These are phyloP conservation scores for Hanseniaspora valbyensis DNA, from an alignment of 805 yeast species.

Conservation along the genomic window DNA sequence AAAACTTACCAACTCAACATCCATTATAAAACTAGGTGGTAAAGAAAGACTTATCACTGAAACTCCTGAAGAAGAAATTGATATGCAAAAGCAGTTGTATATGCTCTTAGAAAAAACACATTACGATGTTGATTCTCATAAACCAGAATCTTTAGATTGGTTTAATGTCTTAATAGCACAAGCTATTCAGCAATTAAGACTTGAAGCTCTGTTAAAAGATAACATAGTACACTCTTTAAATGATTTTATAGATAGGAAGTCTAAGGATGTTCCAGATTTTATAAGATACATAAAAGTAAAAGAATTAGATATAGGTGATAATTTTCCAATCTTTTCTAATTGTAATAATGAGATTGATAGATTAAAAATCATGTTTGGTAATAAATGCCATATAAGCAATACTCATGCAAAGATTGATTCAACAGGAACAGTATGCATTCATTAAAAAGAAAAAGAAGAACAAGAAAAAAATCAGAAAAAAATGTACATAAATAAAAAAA, in stretches of 20 bases:
- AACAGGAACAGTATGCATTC: constrained; percentile 19
- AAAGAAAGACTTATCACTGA: constrained; percentile 19
- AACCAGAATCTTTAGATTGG: constrained; percentile 92
- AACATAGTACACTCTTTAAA: constrained; percentile 73
- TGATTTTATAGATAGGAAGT: constrained; percentile 41
- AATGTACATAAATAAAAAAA: not conserved
- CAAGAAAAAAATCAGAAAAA: not conserved
- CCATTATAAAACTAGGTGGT: constrained; percentile 28
- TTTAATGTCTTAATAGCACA: constrained; percentile 90
- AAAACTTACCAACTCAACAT: constrained; percentile 18
- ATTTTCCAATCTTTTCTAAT: constrained; percentile 88
- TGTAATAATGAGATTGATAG: constrained; percentile 42
- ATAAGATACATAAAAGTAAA: constrained; percentile 67
- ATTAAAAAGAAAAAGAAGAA: constrained; percentile 5
- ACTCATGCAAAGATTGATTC: constrained; percentile 15
- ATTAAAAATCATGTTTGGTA: constrained; percentile 19
- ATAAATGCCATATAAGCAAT: constrained; percentile 16
- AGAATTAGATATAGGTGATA: constrained; percentile 85
- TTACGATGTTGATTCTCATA: constrained; percentile 78
- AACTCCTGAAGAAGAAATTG: constrained; percentile 23
- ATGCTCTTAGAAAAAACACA: constrained; percentile 79
- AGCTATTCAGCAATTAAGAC: constrained; percentile 70
- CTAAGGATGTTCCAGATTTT: constrained; percentile 64
- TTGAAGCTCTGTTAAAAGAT: constrained; percentile 79
- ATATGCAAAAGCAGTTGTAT: constrained; percentile 25